phyloP scores from a whole-genome alignment of 345 rosid genomes.

The Cardamine resedifolia region DNA sequence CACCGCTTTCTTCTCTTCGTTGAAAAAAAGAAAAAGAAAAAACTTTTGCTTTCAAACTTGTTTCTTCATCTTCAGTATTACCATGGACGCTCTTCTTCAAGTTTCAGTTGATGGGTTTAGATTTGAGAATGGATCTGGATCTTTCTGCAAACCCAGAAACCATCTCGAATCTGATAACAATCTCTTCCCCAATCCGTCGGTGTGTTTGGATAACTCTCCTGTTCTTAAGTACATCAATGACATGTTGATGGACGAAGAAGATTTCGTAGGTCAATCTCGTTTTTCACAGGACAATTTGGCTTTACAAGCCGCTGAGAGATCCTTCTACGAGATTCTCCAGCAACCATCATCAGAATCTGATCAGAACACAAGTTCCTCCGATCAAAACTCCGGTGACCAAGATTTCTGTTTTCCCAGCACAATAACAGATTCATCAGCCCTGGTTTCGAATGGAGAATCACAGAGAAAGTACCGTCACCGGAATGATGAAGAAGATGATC shows the following conservation, averaged over 20 bases:
- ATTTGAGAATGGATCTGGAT: conserved; percentile 31
- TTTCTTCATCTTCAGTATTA: neutral
- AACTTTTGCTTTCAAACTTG: neutral
- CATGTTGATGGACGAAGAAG: conserved; percentile 73
- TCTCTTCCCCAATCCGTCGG: neutral
- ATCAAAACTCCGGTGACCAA: conserved; percentile 24
- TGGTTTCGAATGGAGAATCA: conserved; percentile 52
- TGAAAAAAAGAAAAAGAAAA: neutral
- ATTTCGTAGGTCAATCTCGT: conserved; percentile 46
- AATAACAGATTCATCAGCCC: conserved; percentile 28
- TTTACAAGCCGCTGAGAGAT: conserved; percentile 68
- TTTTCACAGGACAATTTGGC: conserved; percentile 39
- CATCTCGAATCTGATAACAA: conserved; percentile 21
- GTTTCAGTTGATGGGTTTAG: conserved; percentile 21
- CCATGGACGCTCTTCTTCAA: conserved; percentile 37
- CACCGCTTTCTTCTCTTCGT: conserved; percentile 26
- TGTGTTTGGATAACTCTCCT: conserved; percentile 32
- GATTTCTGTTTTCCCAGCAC: neutral
- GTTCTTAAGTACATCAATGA: conserved; percentile 61
- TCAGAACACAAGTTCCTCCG: conserved; percentile 14
- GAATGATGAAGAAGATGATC: conserved; percentile 46
- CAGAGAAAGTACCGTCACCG: conserved; percentile 55
- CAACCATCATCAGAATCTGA: conserved; percentile 59
- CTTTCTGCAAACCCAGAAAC: conserved; percentile 35
- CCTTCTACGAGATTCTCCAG: conserved; percentile 54